Evolutionary conservation across 108 stramenopile species (phyloP).

Genomic region (Fragilariopsis cylindrus): DNA sequence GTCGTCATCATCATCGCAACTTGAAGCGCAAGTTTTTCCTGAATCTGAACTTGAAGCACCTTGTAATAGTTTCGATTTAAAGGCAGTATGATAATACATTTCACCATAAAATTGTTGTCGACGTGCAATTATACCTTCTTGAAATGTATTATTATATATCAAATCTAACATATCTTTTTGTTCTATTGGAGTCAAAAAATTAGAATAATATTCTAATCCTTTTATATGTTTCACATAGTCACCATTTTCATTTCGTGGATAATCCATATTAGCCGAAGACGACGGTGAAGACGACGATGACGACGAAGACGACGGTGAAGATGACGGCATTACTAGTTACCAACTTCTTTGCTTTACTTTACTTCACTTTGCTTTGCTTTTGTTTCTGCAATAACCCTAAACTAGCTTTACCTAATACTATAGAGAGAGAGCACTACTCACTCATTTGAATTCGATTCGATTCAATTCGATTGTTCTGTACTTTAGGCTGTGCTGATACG

Average conservation of each 20-base stretch:
- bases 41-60: neutral
- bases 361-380: too few species aligned
- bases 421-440: too few species aligned
- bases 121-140: slow-evolving; percentile 25
- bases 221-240: neutral
- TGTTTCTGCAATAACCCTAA: too few species aligned
- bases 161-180: slow-evolving; percentile 17
- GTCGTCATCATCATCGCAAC: neutral
- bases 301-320: too few species aligned
- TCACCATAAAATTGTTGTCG: slow-evolving; percentile 37
- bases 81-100: slow-evolving; percentile 29
- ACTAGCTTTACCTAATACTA: too few species aligned
- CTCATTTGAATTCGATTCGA: too few species aligned
- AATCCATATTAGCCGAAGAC: too few species aligned
- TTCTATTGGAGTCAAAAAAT: slow-evolving; percentile 10
- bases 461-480: too few species aligned
- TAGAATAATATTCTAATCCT: slow-evolving; percentile 26
- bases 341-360: too few species aligned
- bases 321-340: too few species aligned
- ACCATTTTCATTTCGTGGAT: neutral
- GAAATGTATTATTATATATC: slow-evolving; percentile 22
- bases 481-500: too few species aligned
- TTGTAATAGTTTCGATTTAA: slow-evolving; percentile 11
- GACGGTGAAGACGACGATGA: too few species aligned
- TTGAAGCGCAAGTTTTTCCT: neutral